Conservation (phyloP, 495 filamentous ascomycete species). For the Mytilinidion resinicola region DNA sequence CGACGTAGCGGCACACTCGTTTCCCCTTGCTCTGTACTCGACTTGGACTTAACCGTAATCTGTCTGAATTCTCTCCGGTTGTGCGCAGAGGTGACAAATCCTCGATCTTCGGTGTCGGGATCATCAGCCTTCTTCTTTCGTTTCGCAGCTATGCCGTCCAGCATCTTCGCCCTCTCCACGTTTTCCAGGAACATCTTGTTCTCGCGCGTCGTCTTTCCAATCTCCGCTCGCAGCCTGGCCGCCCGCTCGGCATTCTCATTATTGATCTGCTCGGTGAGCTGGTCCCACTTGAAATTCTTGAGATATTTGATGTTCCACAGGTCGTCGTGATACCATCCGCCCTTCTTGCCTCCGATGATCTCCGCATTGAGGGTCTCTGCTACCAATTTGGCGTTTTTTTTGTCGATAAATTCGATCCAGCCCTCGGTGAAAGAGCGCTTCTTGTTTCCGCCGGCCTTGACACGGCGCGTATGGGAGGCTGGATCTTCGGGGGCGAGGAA, state of each 20-base stretch:
- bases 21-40: neutral
- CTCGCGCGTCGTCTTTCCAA: constrained; percentile 69
- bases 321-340: constrained; percentile 85
- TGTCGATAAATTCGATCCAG: constrained; percentile 81
- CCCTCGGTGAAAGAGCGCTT: constrained; percentile 83
- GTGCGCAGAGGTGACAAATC: constrained; percentile 47
- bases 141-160: constrained; percentile 36
- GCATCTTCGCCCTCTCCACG: constrained; percentile 56
- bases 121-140: constrained; percentile 62
- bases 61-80: constrained; percentile 66
- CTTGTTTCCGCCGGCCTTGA: constrained; percentile 73
- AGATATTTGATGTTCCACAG: constrained; percentile 85
- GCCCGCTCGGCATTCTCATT: constrained; percentile 78
- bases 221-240: constrained; percentile 71
- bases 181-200: constrained; percentile 77
- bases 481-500: constrained; percentile 81
- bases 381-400: constrained; percentile 72
- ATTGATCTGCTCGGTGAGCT: constrained; percentile 62
- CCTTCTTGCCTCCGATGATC: constrained; percentile 81
- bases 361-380: constrained; percentile 81
- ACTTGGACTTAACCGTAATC: constrained; percentile 44
- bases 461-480: constrained; percentile 49
- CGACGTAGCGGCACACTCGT: no score
- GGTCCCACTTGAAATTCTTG: constrained; percentile 75
- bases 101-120: constrained; percentile 54